Conservation (phyloP, 2,329 filamentous ascomycete species). For the Furcasterigmium sp. region DNA sequence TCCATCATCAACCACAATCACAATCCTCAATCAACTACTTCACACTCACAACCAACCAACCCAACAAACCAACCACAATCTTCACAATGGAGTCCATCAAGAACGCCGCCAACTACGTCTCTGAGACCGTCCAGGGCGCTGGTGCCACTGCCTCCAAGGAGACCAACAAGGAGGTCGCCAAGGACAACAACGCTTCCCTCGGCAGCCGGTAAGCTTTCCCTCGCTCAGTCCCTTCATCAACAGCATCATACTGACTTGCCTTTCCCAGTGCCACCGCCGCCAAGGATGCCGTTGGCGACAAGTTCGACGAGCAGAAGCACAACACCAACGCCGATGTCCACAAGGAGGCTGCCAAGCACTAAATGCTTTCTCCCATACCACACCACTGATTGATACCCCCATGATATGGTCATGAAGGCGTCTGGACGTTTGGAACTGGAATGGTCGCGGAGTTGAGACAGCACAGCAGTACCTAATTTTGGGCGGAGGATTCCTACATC, state of each 20-base stretch:
- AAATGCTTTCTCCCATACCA: conserved; percentile 5
- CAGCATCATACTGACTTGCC: conserved; percentile 17
- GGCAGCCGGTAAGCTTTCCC: conserved; percentile 43
- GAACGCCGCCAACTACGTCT: conserved; percentile 65
- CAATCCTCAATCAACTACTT: conserved; percentile 18
- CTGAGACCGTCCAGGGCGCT: conserved; percentile 56
- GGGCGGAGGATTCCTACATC: neutral
- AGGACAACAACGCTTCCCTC: conserved; percentile 49
- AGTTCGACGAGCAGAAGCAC: conserved; percentile 34
- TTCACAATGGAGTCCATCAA: conserved; percentile 45
- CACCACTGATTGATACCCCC: conserved; percentile 8
- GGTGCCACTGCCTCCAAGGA: conserved; percentile 57
- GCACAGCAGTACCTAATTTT: neutral
- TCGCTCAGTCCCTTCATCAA: too few species aligned
- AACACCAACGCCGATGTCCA: conserved; percentile 35
- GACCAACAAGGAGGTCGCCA: conserved; percentile 64
- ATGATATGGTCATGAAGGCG: conserved; percentile 7
- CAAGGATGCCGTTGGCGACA: conserved; percentile 43
- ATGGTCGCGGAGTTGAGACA: neutral
- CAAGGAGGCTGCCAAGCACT: conserved; percentile 23
- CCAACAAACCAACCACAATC: conserved; percentile 14
- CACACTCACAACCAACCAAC: conserved; percentile 12
- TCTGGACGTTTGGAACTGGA: neutral
- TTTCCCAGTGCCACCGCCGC: conserved; percentile 35
- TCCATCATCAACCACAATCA: conserved; percentile 13